Evolutionary conservation across 108 stramenopile species (phyloP), one percentile per base, ranked within the genome.

Genomic region (Stephanodiscus minutulus): DNA sequence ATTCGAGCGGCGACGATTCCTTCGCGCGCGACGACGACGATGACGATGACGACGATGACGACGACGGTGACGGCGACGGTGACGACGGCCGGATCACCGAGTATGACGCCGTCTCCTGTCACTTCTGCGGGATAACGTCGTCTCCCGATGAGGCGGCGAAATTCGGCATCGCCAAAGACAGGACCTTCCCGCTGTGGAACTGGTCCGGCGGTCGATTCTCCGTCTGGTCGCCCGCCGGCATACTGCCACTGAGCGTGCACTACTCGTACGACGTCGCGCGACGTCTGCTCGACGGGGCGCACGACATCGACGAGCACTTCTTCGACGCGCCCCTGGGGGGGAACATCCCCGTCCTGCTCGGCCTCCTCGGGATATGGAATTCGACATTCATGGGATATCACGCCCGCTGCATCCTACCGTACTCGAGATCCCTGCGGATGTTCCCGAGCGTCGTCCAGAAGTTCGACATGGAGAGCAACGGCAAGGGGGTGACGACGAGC

Each of bases 381-480:
- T 95, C 94, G 44, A 91, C 96, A 41, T 99, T 99, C 83, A 81
- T 99, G 89, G 98, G 97, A 22, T 94, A 99, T 76, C 73, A 78
- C 28, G 76, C 93, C 5, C 79, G 97, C 17, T 97, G 95, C 27
- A 74, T 98, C n/a, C 75, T 99, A 27, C 99, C 99, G 9, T 99
- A 98, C 77, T 70, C 89, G 0, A 86, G 96, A 66, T 92, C 97
- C 7, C 82, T 99, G 21, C 77, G 91, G 20, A 83, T 86, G 44
- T 95, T 99, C 70, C 96, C 99, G 2, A 91, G 96, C 10, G 91
- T 97, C 77, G 96, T 99, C 31, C 98, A 99, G 72, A 94, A 98
- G 86, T 91, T 98, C 48, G 97, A 98, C 76, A 99, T 98, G 99
- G 97, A 98, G 76, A 89, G 89, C 71, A 99, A 99, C 82, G 99